Evolutionary conservation across 805 yeast genomes (phyloP).

Genomic region (Candida sonorensis): DNA sequence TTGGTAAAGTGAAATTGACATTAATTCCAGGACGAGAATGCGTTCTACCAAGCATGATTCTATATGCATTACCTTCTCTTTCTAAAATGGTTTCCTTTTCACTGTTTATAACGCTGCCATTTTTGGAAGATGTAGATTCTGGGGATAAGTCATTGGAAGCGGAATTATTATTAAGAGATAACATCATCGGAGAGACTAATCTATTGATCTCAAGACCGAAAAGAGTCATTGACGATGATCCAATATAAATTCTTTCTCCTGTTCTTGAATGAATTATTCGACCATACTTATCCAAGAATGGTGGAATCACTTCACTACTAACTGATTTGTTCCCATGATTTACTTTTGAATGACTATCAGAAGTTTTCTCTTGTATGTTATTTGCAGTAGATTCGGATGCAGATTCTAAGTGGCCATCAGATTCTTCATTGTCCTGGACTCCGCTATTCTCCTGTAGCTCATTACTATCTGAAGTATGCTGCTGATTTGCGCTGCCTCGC

Average conservation of each 20-base stretch:
- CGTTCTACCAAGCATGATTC: constrained; percentile 60
- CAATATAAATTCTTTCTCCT: constrained; percentile 70
- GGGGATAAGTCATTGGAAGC: constrained; percentile 8
- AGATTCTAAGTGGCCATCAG: no score
- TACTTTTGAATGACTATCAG: background rate
- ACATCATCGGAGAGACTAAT: constrained; percentile 22
- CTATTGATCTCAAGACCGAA: constrained; percentile 74
- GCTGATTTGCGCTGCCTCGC: no score
- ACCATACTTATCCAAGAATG: constrained; percentile 66
- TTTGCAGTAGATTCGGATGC: no score
- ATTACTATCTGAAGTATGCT: no score
- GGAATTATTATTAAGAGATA: background rate
- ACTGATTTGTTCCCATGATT: constrained; percentile 5
- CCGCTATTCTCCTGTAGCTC: no score
- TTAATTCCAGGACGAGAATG: constrained; percentile 62
- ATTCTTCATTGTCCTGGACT: no score
- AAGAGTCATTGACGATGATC: constrained; percentile 76
- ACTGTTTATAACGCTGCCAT: background rate
- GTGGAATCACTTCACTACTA: constrained; percentile 53
- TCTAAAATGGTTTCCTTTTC: constrained; percentile 51
- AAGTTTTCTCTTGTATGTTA: no score
- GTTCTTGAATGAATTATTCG: constrained; percentile 66
- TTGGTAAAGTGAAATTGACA: constrained; percentile 67
- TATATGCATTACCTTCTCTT: constrained; percentile 71
- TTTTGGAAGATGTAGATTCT: constrained; percentile 5